Percentiles rank a stretch among this genome's conserved stretches.
Evolutionary conservation across 306 rosid genomes (phyloP).

Genomic region (Prunus davidiana): DNA sequence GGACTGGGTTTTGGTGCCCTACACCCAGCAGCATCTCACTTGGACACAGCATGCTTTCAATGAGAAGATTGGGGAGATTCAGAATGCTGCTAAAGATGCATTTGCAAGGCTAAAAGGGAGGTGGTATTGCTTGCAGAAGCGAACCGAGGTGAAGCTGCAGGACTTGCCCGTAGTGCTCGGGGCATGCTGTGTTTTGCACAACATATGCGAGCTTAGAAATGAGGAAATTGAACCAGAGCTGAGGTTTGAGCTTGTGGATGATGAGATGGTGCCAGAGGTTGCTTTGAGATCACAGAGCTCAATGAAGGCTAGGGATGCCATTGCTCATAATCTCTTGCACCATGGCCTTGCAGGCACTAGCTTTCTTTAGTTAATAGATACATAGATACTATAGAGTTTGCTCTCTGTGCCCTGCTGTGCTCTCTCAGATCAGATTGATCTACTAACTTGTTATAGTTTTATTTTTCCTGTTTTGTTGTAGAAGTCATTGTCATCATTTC

Average conservation of each 20-base stretch:
- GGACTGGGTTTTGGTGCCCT: slow-evolving; percentile 97
- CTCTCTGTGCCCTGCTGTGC: too few species aligned
- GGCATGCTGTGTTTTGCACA: slow-evolving; percentile 95
- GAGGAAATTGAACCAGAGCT: slow-evolving; percentile 63
- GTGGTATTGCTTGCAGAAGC: slow-evolving; percentile 83
- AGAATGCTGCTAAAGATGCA: slow-evolving; percentile 60
- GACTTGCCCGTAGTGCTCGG: slow-evolving; percentile 86
- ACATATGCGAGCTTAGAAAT: slow-evolving; percentile 74
- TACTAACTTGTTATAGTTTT: slow-evolving; percentile 9
- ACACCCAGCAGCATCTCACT: slow-evolving; percentile 68
- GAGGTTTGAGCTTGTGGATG: slow-evolving; percentile 56
- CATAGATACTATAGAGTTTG: too few species aligned
- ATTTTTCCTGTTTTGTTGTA: background rate
- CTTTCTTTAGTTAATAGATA: slow-evolving; percentile 38
- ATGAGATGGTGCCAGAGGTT: slow-evolving; percentile 73
- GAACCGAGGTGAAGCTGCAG: slow-evolving; percentile 89
- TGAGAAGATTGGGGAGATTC: slow-evolving; percentile 85
- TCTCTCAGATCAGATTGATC: too few species aligned
- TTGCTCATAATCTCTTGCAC: slow-evolving; percentile 95
- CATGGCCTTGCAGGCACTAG: slow-evolving; percentile 93
- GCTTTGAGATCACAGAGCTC: slow-evolving; percentile 56
- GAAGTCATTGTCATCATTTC: slow-evolving; percentile 17
- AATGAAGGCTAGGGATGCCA: slow-evolving; percentile 73
- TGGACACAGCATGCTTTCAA: slow-evolving; percentile 95
- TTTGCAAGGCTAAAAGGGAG: slow-evolving; percentile 81